A percentile compares a stretch with the other conserved stretches of the same genome.
These are phyloP conservation scores for Begonia fuchsioides DNA, from an alignment of 306 rosid species.

Conservation along the genomic window DNA sequence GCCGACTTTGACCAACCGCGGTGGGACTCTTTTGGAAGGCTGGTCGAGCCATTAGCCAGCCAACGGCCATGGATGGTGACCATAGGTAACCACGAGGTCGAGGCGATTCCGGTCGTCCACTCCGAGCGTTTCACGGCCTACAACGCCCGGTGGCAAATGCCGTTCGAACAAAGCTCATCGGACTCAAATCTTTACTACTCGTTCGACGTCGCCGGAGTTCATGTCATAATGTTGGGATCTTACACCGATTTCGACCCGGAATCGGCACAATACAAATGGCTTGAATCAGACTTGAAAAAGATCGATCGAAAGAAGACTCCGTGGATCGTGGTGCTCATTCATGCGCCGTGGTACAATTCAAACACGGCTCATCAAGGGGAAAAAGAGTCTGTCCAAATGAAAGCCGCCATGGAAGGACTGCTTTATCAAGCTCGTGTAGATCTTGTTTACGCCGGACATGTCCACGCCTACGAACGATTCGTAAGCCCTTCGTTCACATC, in stretches of 20 bases:
- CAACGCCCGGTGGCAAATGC: constrained; percentile 83
- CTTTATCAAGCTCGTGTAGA: constrained; percentile 57
- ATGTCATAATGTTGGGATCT: constrained; percentile 76
- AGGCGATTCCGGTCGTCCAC: constrained; percentile 31
- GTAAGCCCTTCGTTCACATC: constrained; percentile 23
- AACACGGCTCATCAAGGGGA: constrained; percentile 69
- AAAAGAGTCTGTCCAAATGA: constrained; percentile 42
- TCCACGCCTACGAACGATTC: constrained; percentile 86
- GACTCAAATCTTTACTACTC: constrained; percentile 75
- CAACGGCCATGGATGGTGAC: constrained; percentile 97
- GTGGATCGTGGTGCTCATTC: constrained; percentile 47
- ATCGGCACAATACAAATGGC: constrained; percentile 64
- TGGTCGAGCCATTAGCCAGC: constrained; percentile 65
- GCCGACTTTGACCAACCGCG: constrained; percentile 23
- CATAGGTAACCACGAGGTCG: constrained; percentile 65
- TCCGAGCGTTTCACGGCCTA: constrained; percentile 39
- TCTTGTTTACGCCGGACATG: constrained; percentile 65
- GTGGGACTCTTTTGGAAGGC: constrained; percentile 75
- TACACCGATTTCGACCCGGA: constrained; percentile 33
- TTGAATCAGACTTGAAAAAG: constrained; percentile 33
- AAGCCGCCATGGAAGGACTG: constrained; percentile 49
- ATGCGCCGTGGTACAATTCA: constrained; percentile 88
- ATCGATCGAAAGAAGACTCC: constrained; percentile 42
- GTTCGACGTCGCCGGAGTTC: constrained; percentile 58
- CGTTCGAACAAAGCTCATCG: constrained; percentile 51